Conservation (phyloP, 1,284 basidiomycete species). For the Microbotryum saponariae region DNA sequence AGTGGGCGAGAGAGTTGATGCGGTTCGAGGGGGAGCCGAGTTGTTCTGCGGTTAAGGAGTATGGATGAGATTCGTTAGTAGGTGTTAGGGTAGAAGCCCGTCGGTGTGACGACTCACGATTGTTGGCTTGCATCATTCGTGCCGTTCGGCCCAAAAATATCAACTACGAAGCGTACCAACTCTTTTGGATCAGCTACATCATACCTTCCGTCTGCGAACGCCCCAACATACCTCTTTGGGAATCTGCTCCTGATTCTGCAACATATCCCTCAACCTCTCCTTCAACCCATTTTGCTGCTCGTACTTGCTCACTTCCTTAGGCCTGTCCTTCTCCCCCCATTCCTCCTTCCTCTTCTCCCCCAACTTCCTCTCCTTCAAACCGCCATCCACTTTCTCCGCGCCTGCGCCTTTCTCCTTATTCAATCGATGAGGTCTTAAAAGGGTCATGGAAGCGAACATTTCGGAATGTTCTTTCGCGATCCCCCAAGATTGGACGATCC, state of each 20-base stretch:
- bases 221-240: constrained; percentile 40
- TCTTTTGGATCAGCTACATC: not conserved
- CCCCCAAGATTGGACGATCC: constrained; percentile 64
- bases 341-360: constrained; percentile 34
- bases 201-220: not conserved
- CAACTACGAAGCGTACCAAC: constrained; percentile 52
- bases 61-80: not conserved
- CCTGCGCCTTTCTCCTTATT: constrained; percentile 34
- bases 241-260: constrained; percentile 47
- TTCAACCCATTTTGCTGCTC: constrained; percentile 47
- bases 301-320: constrained; percentile 36
- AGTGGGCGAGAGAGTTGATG: constrained; percentile 59
- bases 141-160: constrained; percentile 77
- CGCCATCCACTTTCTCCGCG: constrained; percentile 40
- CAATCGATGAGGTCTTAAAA: constrained; percentile 36
- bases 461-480: constrained; percentile 59
- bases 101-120: constrained; percentile 40
- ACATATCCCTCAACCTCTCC: constrained; percentile 44
- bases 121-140: constrained; percentile 53
- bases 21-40: constrained; percentile 76
- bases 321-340: constrained; percentile 21
- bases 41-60: constrained; percentile 41
- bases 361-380: constrained; percentile 46
- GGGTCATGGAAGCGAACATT: constrained; percentile 48
- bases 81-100: not conserved